Percentiles rank a stretch among this genome's conserved stretches.
Conservation (phyloP, 257 asterid genomes). For the Forsythia suspensa region DNA sequence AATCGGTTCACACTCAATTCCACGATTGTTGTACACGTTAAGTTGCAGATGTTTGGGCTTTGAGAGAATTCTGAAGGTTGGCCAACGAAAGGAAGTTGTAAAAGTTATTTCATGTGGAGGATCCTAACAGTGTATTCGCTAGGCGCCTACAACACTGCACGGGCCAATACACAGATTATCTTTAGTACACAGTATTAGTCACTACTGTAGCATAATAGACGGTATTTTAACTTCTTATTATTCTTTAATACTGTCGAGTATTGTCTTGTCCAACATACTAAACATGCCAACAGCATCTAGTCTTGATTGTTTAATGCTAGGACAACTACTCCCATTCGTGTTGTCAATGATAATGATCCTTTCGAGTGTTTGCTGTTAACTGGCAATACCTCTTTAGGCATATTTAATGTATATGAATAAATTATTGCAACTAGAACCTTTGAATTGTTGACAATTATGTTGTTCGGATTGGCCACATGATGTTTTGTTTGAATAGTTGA, state of each 20-base stretch:
- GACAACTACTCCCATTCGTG: too few relatives aligned
- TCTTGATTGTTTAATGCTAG: neutral
- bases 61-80: neutral
- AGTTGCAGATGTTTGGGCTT: neutral
- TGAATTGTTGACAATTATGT: too few relatives aligned
- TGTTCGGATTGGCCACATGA: too few relatives aligned
- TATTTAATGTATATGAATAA: too few relatives aligned
- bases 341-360: too few relatives aligned
- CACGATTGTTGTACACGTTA: neutral
- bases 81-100: neutral
- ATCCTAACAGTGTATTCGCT: neutral
- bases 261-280: neutral
- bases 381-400: too few relatives aligned
- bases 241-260: too few relatives aligned
- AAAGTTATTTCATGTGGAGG: neutral
- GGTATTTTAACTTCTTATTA: too few relatives aligned
- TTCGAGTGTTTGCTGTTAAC: too few relatives aligned
- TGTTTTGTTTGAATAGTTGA: too few relatives aligned
- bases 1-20: neutral
- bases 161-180: neutral
- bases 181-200: neutral
- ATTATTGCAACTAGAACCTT: neutral
- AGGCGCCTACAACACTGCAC: neutral
- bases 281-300: neutral
- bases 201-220: neutral